A percentile compares a stretch with the other conserved stretches of the same genome.
These are phyloP conservation scores for Plasmodium inui DNA, from an alignment of 169 alveolate genomes.

Conservation along the genomic window DNA sequence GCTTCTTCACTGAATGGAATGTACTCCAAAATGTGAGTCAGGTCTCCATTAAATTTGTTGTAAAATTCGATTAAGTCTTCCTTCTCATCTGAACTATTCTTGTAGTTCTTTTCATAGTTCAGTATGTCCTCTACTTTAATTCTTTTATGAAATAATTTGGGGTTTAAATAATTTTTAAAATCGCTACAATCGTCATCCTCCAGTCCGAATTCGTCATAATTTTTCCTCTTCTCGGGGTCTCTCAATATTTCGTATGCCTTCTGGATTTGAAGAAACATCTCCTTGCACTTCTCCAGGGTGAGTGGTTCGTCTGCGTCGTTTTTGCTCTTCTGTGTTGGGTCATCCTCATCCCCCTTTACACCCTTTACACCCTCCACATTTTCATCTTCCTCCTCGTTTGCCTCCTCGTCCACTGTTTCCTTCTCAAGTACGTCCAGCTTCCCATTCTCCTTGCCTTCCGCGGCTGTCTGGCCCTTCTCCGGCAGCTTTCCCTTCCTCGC, in stretches of 20 bases:
- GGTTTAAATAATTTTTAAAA: slow-evolving; percentile 40
- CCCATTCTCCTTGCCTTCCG: background rate
- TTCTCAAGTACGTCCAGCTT: background rate
- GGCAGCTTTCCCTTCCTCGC: background rate
- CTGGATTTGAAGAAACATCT: slow-evolving; percentile 81
- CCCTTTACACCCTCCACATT: background rate
- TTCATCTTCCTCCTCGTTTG: background rate
- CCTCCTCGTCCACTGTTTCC: background rate
- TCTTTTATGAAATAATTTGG: slow-evolving; percentile 51
- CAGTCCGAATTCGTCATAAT: slow-evolving; percentile 81
- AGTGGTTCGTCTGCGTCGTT: background rate
- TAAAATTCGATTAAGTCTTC: slow-evolving; percentile 83
- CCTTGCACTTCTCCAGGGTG: slow-evolving; percentile 77
- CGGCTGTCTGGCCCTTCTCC: background rate
- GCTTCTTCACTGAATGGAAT: slow-evolving; percentile 81
- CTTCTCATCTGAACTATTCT: slow-evolving; percentile 79
- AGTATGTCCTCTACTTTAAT: slow-evolving; percentile 76
- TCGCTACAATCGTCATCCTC: slow-evolving; percentile 11
- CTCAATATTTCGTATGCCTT: slow-evolving; percentile 85
- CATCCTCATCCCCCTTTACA: background rate
- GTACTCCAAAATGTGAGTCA: slow-evolving; percentile 77
- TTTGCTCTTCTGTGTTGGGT: background rate
- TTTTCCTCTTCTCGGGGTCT: slow-evolving; percentile 79
- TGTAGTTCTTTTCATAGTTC: slow-evolving; percentile 78
- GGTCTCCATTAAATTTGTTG: slow-evolving; percentile 81